Evolutionary conservation across 176 grass and related monocot genomes (phyloP), one percentile per base, ranked within the genome.

Genomic region (Thinopyrum elongatum): DNA sequence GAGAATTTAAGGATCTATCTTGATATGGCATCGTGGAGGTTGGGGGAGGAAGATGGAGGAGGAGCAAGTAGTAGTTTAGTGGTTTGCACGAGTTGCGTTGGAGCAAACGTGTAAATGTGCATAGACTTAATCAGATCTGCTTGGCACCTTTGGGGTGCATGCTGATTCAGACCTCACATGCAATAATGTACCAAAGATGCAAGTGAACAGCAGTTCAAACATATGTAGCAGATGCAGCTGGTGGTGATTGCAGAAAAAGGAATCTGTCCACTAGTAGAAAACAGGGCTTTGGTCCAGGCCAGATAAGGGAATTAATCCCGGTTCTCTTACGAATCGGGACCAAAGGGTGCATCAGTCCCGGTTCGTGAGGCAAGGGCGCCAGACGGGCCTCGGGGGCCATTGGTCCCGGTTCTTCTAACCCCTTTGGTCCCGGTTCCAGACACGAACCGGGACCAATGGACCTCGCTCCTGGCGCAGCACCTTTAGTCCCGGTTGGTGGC

Each of bases 101-200:
- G 51, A 91, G 85, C 69, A 80, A 58, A 69, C 81, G 47, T 61
- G 67, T 81, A 67, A 74, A 59, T 83, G 80, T 80, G 59, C 89
- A 47, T 80, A 87, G 61, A 87, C 80, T 80, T 84, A 87, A 91
- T 69, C 70, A 76, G 76, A 68, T 84, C 60, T 28, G n/a, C 5
- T 60, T 87, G 29, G 47, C 68, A 70, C 85, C 55, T 22, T 87
- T 90, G 30, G 69, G 81, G n/a, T 91, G 27, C 8, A 19, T 62
- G 85, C 89, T 83, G 68, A 84, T 87, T 90, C 89, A 80, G 60
- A 85, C 38, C 62, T 74, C 89, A 80, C 89, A 66, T 84, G 76
- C 72, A 76, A 53, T 53, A 6, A 83, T 58, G 55, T 58, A 22
- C 55, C 7, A 4, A 58, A 82, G 21, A 60, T 75, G 79, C 75